Evolutionary conservation across 1,284 basidiomycete genomes (phyloP), one percentile per base, ranked within the genome.

Genomic region (Retiboletus fuscus): DNA sequence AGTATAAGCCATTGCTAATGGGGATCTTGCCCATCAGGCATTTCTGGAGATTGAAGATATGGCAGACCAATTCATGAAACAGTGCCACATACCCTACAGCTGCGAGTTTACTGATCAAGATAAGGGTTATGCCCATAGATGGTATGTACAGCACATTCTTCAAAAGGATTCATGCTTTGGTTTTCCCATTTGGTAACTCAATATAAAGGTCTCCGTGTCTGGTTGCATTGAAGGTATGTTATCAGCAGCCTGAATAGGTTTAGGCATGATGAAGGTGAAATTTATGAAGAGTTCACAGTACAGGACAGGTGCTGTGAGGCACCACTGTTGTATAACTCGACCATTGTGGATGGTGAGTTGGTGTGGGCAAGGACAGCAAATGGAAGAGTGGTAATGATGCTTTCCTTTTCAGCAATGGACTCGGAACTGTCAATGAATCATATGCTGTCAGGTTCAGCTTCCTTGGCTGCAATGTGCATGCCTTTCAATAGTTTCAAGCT

Each of bases 71-170:
- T 24, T 69, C 20, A 2, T 5, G 10, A 5, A 69, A 69, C 5
- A 69, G 46, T 7, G 64, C 68, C 2, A n/a, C 2, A 6, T 67
- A 69, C 7, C 67, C 53, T 1, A 22, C 34, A 3, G 22, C 15
- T 11, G 61, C 79, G 5, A 85, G 77, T 4, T 72, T 63, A 10
- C 84, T 78, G 53, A 85, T 76, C 0, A 81, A 86, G 3, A 85
- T 70, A 0, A 85, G 74, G 1, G 80, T 85, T 41, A 81, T 79
- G 0, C 77, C 77, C 62, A 84, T 80, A 7, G 77, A 73, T 0
- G 82, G 85, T 4, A 64, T 51, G 24, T 74, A 83, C 0, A 85
- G 74, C 10, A 86, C 83, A n/a, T 85, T 76, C 0, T 71, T 80
- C 22, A 86, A 80, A 2, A 75, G 69, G 3, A 86, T 69, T 18